Evolutionary conservation across 148 eudicot species (phyloP).

Genomic region (Beta vulgaris): DNA sequence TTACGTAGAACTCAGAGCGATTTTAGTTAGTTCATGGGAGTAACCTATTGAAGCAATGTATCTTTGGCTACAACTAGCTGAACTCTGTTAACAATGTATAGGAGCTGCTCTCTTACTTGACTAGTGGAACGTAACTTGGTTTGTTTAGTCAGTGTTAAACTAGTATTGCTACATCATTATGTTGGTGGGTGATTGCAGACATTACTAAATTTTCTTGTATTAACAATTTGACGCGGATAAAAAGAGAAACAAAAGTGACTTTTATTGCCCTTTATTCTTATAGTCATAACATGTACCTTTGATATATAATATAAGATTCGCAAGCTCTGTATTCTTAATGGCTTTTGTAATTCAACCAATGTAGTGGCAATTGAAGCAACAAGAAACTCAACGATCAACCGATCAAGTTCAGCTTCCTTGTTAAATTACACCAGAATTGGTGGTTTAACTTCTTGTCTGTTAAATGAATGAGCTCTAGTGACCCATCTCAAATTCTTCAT

Average conservation of each 20-base stretch:
- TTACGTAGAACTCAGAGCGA: too few relatives aligned
- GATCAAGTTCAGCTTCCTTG: conserved; percentile 6
- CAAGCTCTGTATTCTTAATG: neutral
- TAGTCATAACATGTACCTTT: neutral
- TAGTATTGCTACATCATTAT: neutral
- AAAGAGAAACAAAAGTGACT: neutral
- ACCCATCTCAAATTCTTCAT: neutral
- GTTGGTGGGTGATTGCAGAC: neutral
- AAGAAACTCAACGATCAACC: neutral
- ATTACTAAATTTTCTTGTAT: neutral
- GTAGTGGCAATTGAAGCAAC: neutral
- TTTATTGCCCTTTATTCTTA: neutral
- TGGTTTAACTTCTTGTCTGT: neutral
- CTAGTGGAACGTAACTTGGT: too few relatives aligned
- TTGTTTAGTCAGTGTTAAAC: neutral
- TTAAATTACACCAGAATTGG: neutral
- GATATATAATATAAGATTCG: neutral
- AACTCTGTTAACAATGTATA: neutral
- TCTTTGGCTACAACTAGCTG: neutral
- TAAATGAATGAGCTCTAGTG: neutral
- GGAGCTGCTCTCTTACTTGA: neutral
- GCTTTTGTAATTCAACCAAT: too few relatives aligned
- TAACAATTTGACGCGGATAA: neutral
- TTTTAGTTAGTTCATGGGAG: neutral
- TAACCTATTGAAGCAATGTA: neutral